Base-by-base conservation (phyloP, 345 rosid genomes). In the Chamaenerion angustifolium region DNA sequence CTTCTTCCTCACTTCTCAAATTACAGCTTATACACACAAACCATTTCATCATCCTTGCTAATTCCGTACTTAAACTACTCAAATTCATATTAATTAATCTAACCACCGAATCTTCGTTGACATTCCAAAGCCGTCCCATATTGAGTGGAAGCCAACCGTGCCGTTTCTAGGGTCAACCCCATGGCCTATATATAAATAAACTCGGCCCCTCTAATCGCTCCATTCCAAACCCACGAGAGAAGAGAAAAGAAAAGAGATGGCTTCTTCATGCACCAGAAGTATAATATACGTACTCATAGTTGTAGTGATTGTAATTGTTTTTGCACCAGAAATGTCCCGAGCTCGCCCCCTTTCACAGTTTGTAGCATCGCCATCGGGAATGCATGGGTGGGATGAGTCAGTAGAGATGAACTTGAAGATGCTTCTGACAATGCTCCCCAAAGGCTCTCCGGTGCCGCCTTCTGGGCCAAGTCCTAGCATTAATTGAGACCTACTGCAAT, bases 391-490 rank as follows among this genome's bases (percentile, higher is more conserved):
- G 25, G 25, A 23, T 49, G 56, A 23, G 10, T 42, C 59, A 4
- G 8, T 12, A 16, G 64, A 25, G 42, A 21, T 40, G 8, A 49
- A 56, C 10, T 53, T 57, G 23, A 18, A 40, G 52, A 43, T 10
- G 16, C 62, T 78, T 19, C 13, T 42, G 5, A 49, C 57, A 0
- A 70, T 68, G 76, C 69, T 72, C 17, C 81, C 73, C 0, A 68
- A 67, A 52, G 78, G 80, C n/a, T 50, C 58, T 45, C 71, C 67
- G 0, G 49, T 61, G 55, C 78, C 81, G 12, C 78, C 76, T 12
- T 75, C 80, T 3, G 77, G 72, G n/a, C 75, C 79, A 4, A 68
- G 72, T 57, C 75, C 72, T 16, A 45, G 12, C 46, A 70, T 66
- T 43, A 70, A 72, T 49, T 56, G 55, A 66, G 17, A 35, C 17